Conservation (phyloP, 2,329 filamentous ascomycete genomes). For the Fusarium sambucinum region DNA sequence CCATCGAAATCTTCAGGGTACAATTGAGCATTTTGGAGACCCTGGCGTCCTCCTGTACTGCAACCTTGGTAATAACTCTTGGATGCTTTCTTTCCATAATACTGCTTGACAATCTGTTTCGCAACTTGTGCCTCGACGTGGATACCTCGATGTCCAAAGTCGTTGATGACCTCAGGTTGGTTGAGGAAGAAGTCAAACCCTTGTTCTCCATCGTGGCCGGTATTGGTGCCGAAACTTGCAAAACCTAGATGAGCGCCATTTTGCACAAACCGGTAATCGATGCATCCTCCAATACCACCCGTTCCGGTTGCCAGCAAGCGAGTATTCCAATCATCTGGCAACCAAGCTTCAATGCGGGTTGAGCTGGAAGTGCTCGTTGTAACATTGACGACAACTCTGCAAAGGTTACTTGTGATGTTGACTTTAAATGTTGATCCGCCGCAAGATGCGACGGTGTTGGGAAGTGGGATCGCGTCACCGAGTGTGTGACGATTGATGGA, state of each 20-base stretch:
- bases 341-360: conserved; percentile 10
- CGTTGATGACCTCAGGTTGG: conserved; percentile 7
- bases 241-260: conserved; percentile 11
- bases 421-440: background rate
- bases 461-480: conserved; percentile 2
- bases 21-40: conserved; percentile 12
- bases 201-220: conserved; percentile 1
- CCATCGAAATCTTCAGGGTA: conserved; percentile 21
- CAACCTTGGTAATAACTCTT: conserved; percentile 20
- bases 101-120: conserved; percentile 12
- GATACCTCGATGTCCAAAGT: conserved; percentile 15
- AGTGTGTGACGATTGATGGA: background rate
- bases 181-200: conserved; percentile 19
- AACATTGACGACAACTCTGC: conserved; percentile 8
- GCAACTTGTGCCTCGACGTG: conserved; percentile 6
- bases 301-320: conserved; percentile 14
- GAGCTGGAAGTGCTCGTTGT: conserved; percentile 7
- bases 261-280: background rate
- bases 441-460: conserved; percentile 10
- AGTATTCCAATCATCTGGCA: conserved; percentile 9
- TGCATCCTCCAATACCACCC: conserved; percentile 12
- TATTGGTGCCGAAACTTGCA: conserved; percentile 11
- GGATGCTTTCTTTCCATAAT: background rate
- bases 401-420: conserved; percentile 3
- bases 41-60: conserved; percentile 10